These are phyloP conservation scores for Cyanidioschyzon merolae DNA, from an alignment of 23 red algal genomes.

Conservation along the genomic window DNA sequence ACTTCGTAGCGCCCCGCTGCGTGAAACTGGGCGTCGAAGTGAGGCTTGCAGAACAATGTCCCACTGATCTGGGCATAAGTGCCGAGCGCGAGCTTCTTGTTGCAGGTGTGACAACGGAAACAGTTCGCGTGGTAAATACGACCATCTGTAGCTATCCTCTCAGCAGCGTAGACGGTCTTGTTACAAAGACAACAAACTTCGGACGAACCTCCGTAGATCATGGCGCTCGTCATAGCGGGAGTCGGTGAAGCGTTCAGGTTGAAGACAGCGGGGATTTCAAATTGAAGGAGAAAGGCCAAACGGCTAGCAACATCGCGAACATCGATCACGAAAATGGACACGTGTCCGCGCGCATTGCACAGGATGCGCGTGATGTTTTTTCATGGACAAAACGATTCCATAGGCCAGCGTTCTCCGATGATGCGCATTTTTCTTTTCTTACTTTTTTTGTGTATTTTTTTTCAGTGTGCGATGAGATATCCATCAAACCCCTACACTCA, in stretches of 20 bases:
- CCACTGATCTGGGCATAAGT: constrained; percentile 25
- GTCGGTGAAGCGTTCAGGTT: not conserved
- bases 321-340: not conserved
- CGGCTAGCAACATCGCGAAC: too few relatives aligned
- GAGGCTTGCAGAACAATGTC: constrained; percentile 30
- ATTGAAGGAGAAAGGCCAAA: not conserved
- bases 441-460: too few relatives aligned
- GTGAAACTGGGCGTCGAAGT: constrained; percentile 27
- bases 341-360: too few relatives aligned
- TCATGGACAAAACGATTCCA: too few relatives aligned
- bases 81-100: constrained; percentile 23
- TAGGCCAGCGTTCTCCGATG: too few relatives aligned
- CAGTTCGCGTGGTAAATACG: constrained; percentile 24
- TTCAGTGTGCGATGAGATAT: too few relatives aligned
- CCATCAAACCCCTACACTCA: too few relatives aligned
- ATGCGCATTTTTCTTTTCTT: too few relatives aligned
- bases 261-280: not conserved
- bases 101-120: constrained; percentile 32
- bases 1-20: constrained; percentile 19
- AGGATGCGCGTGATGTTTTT: too few relatives aligned
- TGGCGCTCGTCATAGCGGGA: not conserved
- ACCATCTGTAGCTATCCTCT: not conserved
- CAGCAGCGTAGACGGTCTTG: constrained; percentile 7
- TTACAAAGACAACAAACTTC: not conserved
- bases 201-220: constrained; percentile 2